Base-by-base conservation (phyloP, 2,329 filamentous ascomycete genomes). In the Pseudogymnoascus sp. region DNA sequence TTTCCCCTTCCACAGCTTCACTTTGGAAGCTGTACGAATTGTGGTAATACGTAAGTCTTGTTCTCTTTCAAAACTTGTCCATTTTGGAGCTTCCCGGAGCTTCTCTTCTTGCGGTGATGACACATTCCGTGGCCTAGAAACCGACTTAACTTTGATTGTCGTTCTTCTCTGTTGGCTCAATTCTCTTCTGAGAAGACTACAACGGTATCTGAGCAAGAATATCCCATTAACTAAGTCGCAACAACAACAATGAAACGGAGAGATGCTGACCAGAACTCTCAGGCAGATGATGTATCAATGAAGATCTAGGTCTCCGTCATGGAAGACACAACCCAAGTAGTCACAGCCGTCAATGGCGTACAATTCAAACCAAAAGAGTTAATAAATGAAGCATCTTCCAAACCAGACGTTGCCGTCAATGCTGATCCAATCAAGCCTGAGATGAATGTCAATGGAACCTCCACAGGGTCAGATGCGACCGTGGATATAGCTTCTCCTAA, bases 191-290 rank as follows among this genome's bases (percentile, higher is more conserved):
- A 75, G 73, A 76, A 90, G 90, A 95, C 90, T 95, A 95, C 90
- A 93, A 95, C 90, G 90, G 90, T 95, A 95, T 95, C 90, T 95
- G 90, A 95, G 84, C 83, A 80, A 76, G 72, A 66, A 67, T 73
- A 7, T 21, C 1, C 5, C 51, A 34, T 19, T 19, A 10, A 14
- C 25, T 57, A 34, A 4, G 48, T 57, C 48, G n/a, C 16, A 34
- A 57, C 6, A 54, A 28, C 25, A 19, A 34, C 51, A 10, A 57
- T 34, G 51, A 75, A 75, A 34, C 7, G 10, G 19, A 62, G 65
- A 71, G 64, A 62, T 66, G 65, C 64, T 68, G 62, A 63, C 69
- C 25, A 66, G 11, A 37, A 21, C 6, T 62, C 57, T 43, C 28
- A 37, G 31, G 48, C 60, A 39, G 28, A 57, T 57, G 28, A 57